Base-by-base conservation (phyloP, 2,329 filamentous ascomycete species). In the Biscogniauxia sp. region DNA sequence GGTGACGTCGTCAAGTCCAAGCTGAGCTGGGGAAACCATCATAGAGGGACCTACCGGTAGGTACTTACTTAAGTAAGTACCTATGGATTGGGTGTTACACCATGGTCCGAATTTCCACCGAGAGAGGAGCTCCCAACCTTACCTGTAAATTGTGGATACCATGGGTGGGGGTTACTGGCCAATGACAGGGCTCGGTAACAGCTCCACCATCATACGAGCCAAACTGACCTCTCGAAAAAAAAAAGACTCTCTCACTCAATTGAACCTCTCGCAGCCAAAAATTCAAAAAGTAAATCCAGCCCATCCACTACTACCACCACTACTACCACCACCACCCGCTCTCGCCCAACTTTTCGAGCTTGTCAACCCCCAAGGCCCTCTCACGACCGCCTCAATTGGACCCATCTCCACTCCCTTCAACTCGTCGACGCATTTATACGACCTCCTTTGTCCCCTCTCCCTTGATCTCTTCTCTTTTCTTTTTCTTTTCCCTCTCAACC, bases 181-280 rank as follows among this genome's bases (percentile, higher is more conserved):
- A 62, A 56, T 50, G 54, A 28, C 60, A 65, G 59, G 63, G 66
- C 63, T 49, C 57, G 60, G 60, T 58, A 64, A 62, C 61, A 57
- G 64, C 66, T 69, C 66, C 60, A 61, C 64, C 63, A 67, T 70
- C 66, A 66, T 70, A 71, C 68, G 66, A 70, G 59, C 6, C 57
- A 54, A 56, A 61, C 61, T 61, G 20, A 65, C 55, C 56, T 59
- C 60, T 54, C 61, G 57, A 67, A 71, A 56, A 69, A 67, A 64
- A 72, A 74, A 60, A 62, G 62, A 65, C 68, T 68, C 70, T 59
- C 57, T 32, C 55, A 65, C 73, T 53, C 76, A 77, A 78, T 78
- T 76, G 74, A 72, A 70, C 63, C 50, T 51, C 61, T 56, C 59
- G 57, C 62, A 64, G 58, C 61, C 50, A 32, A 57, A 58, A 61